Percentiles rank a stretch among this genome's conserved stretches.
Evolutionary conservation across 495 filamentous ascomycete species (phyloP).

Genomic region (Penicillium cataractarum): DNA sequence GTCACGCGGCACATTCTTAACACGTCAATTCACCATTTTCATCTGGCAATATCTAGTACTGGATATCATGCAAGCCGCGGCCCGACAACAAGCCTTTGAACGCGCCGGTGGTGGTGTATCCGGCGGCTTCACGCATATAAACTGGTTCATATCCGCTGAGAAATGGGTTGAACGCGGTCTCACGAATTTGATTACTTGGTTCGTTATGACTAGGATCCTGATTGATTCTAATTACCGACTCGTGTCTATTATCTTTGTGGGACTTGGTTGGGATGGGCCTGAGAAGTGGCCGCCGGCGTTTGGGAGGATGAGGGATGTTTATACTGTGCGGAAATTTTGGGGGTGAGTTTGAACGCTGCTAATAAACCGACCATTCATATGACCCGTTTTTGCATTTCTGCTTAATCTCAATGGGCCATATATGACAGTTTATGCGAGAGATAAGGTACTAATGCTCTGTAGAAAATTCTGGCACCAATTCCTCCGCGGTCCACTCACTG

Average conservation of each 20-base stretch:
- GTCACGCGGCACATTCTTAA: conserved; percentile 14
- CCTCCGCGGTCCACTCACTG: conserved; percentile 34
- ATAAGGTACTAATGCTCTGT: too few relatives aligned
- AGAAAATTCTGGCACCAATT: conserved; percentile 50
- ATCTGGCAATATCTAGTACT: conserved; percentile 25
- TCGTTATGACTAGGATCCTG: conserved; percentile 16
- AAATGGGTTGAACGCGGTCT: conserved; percentile 15
- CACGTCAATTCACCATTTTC: conserved; percentile 21
- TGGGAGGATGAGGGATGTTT: conserved; percentile 35
- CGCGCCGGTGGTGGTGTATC: background rate
- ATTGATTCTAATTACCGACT: conserved; percentile 22
- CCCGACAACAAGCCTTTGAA: background rate
- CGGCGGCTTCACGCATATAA: background rate
- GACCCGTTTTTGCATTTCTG: too few relatives aligned
- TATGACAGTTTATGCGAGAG: too few relatives aligned
- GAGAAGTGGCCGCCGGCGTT: conserved; percentile 38
- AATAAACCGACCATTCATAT: too few relatives aligned
- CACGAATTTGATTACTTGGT: conserved; percentile 14
- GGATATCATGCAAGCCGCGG: conserved; percentile 11
- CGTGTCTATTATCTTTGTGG: conserved; percentile 22
- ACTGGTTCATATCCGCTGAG: conserved; percentile 10
- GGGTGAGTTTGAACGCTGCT: conserved; percentile 37
- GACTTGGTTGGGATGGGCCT: conserved; percentile 5
- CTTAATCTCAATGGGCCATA: too few relatives aligned
- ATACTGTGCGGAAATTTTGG: conserved; percentile 38